Evolutionary conservation across 2,329 filamentous ascomycete species (phyloP), one percentile per base, ranked within the genome.

Genomic region (Ceratocystis variospora): DNA sequence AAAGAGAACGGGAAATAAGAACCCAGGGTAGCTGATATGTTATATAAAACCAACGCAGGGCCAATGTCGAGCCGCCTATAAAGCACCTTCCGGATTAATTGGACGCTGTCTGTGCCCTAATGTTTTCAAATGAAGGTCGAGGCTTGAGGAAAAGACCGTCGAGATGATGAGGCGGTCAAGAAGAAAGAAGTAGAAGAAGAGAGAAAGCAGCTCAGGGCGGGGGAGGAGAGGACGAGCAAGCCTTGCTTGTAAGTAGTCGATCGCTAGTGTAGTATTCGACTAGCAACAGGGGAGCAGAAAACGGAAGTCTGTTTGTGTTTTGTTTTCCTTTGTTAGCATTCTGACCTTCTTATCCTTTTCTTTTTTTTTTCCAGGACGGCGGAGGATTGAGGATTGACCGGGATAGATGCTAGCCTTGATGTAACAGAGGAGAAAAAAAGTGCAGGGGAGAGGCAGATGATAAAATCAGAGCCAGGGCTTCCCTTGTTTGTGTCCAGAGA

Each of bases 291-390:
- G 48, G 55, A 25, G 3, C 55, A 19, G 31, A 59, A 62, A 46
- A 44, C 28, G 41, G 41, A 62, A 46, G 61, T 62, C 41, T 46
- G 61, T 62, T 46, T 66, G 67, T 41, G 25, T 62, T 31, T 57
- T 45, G 55, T 33, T 65, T 10, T 59, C 19, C 33, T 37, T 31
- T 59, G 55, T 59, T 33, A 59, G 55, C 55, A 59, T 53, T 53
- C 19, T 28, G 10, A 6, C 37, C 37, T 59, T 59, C 28, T 19
- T 33, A 10, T 59, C 7, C n/a, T 8, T 59, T 59, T 31, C n/a
- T 59, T 59, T 59, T 33, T 33, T 22, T 37, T 19, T 19, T n/a
- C 28, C 22, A n/a, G 5, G 31, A 59, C n/a, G 31, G 31, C 55
- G 31, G 55, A 59, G 55, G 55, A 59, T 59, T 31, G 55, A 59